Evolutionary conservation across 305 asterid species (phyloP), one percentile per base, ranked within the genome.

Genomic region (Plantago coronopus): DNA sequence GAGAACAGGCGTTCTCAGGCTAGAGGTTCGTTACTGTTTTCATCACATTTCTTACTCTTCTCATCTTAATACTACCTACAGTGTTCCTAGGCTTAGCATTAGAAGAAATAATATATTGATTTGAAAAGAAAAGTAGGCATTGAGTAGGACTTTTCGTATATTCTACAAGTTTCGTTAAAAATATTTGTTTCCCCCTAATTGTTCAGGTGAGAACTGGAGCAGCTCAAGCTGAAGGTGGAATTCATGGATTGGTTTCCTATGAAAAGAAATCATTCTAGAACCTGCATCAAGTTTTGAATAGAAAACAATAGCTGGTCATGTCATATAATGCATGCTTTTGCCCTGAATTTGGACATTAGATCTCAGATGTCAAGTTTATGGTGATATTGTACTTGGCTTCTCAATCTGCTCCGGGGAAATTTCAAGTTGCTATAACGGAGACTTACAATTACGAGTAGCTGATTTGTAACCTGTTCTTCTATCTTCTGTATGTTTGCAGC

Each of bases 181-280:
- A n/a, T 16, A 7, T 42, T 12, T 57, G 4, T 38, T 16, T 59
- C 15, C 15, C 57, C 67, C 54, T 48, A 9, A 57, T 62, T 54
- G 49, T 74, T 16, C 81, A 80, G 94, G 96, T 88, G 25, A 83
- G 95, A 54, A 91, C 95, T 57, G 95, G 96, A 65, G 95, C 95
- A 40, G 97, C 95, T 13, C 96, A 89, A 69, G 83, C 69, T 49
- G 98, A 91, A 80, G 97, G 95, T 18, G 98, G 96, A 50, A 73
- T 89, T 53, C 98, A 89, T 59, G 98, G 98, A 20, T 73, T 93
- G 63, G 82, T 89, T 37, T 81, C 89, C 13, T 87, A 83, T 51
- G 94, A 83, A 59, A 93, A 89, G 84, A 91, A 77, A 51, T 76
- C 91, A 54, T 93, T 84, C 56, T 83, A 56, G 76, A 72, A n/a